These are phyloP conservation scores for Cordyceps tenuipes DNA, from an alignment of 2,329 filamentous ascomycete genomes.

Conservation along the genomic window DNA sequence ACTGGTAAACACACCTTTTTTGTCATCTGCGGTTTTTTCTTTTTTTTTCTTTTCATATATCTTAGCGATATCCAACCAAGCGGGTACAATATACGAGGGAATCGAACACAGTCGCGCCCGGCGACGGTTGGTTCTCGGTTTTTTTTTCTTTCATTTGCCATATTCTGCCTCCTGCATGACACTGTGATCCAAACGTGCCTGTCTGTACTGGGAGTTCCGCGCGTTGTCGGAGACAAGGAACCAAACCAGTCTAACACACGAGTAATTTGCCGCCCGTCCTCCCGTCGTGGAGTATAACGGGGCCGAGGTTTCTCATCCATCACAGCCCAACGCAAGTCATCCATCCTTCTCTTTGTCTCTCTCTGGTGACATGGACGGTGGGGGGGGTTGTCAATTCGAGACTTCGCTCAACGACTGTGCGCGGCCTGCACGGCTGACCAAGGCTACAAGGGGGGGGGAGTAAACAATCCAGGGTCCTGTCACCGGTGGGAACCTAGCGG, in stretches of 20 bases:
- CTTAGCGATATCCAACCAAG: neutral
- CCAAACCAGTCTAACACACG: too few relatives aligned
- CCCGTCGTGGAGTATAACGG: too few relatives aligned
- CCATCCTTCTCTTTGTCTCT: too few relatives aligned
- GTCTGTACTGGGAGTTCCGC: neutral
- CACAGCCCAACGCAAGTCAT: too few relatives aligned
- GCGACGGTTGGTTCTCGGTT: neutral
- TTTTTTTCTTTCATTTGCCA: neutral
- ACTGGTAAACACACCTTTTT: neutral
- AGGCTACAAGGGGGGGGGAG: neutral
- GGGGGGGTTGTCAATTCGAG: too few relatives aligned
- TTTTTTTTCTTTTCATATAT: neutral
- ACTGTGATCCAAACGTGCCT: neutral
- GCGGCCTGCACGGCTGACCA: too few relatives aligned
- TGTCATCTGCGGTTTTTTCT: neutral
- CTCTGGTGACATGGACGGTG: too few relatives aligned
- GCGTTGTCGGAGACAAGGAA: too few relatives aligned
- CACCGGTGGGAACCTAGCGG: neutral
- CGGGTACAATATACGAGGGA: neutral
- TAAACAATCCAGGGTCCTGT: neutral
- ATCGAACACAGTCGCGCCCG: neutral
- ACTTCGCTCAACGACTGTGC: too few relatives aligned
- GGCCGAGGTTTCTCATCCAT: too few relatives aligned
- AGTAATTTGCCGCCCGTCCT: too few relatives aligned
- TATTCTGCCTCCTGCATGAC: neutral